Evolutionary conservation across 2,329 filamentous ascomycete genomes (phyloP), one percentile per base, ranked within the genome.

Genomic region (Macrophomina tecta): DNA sequence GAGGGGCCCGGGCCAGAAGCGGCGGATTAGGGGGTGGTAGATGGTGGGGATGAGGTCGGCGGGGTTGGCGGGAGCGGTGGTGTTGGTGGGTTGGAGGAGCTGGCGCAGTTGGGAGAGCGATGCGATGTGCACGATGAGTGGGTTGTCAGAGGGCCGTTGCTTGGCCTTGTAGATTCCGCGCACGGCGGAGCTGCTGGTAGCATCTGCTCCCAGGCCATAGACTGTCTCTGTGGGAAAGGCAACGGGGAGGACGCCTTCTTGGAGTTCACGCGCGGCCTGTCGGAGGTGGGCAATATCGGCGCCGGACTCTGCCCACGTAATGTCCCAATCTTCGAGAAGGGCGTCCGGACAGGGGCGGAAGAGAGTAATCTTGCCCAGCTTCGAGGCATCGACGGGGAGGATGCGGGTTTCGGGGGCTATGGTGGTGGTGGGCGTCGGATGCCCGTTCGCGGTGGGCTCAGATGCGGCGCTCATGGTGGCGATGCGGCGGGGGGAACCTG

Each of bases 141-240:
- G 95, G 77, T 99, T 99, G 76, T 99, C 95, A 6, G 91, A 91
- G 3, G 95, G 95, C 65, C 95, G 83, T 66, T 93, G 91, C 81
- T 99, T 99, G 63, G 92, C 93, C 28, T 87, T 85, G 78, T 95
- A 99, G 71, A 99, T 99, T n/a, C 93, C 94, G 74, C 86, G 89
- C 6, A 98, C 94, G 1, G 94, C 91, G 30, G 82, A 84, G 73
- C 90, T 93, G 72, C 93, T 87, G 32, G 94, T 98, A 11, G 95
- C 95, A 81, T 98, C 95, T 14, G 95, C 95, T n/a, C 93, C 95
- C 7, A 99, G 85, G 0, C 95, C 95, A 77, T 99, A 99, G 0
- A 99, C 95, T 0, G 95, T 99, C 81, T 99, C 95, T 0, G 95
- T 99, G 0, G 95, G 95, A 76, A 99, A 99, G 1, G 92, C 95